These are phyloP conservation scores for Gymnopilus dilepis DNA, from an alignment of 768 basidiomycete species.

Conservation along the genomic window DNA sequence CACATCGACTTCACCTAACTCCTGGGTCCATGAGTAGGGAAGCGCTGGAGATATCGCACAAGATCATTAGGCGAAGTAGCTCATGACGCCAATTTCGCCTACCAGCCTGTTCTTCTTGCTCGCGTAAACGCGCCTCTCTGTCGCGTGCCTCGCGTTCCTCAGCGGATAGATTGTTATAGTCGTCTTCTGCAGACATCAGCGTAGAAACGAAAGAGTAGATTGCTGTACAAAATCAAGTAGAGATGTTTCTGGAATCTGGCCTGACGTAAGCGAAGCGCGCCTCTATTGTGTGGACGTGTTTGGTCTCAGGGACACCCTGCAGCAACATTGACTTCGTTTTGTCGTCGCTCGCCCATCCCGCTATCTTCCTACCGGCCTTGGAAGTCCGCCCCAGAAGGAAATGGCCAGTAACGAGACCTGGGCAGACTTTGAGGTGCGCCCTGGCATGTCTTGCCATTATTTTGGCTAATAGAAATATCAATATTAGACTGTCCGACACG, in stretches of 20 bases:
- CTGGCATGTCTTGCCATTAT: constrained; percentile 2
- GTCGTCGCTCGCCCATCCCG: constrained; percentile 1
- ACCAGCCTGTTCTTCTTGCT: constrained; percentile 87
- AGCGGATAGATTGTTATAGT: constrained; percentile 67
- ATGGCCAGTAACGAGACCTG: constrained; percentile 72
- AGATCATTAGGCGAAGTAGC: constrained; percentile 24
- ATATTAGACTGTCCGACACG: constrained; percentile 68
- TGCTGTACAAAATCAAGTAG: not conserved
- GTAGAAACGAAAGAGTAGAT: not conserved
- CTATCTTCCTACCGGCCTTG: not conserved
- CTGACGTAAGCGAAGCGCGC: constrained; percentile 22
- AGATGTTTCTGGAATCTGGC: constrained; percentile 2
- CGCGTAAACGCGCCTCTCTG: constrained; percentile 66
- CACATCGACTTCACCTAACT: constrained; percentile 86
- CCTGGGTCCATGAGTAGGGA: constrained; percentile 92
- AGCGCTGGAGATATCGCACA: constrained; percentile 56
- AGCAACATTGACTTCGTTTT: constrained; percentile 19
- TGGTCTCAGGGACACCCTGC: constrained; percentile 23
- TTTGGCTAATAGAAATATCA: constrained; percentile 16
- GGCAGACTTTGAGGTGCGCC: constrained; percentile 69
- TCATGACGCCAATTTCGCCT: constrained; percentile 33
- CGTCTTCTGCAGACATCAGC: constrained; percentile 19
- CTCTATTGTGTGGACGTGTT: constrained; percentile 24
- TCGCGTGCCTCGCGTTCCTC: constrained; percentile 81
- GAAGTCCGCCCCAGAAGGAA: constrained; percentile 2